Percentiles rank a stretch among this genome's conserved stretches.
These are phyloP conservation scores for Castanea sativa DNA, from an alignment of 306 rosid genomes.

Conservation along the genomic window DNA sequence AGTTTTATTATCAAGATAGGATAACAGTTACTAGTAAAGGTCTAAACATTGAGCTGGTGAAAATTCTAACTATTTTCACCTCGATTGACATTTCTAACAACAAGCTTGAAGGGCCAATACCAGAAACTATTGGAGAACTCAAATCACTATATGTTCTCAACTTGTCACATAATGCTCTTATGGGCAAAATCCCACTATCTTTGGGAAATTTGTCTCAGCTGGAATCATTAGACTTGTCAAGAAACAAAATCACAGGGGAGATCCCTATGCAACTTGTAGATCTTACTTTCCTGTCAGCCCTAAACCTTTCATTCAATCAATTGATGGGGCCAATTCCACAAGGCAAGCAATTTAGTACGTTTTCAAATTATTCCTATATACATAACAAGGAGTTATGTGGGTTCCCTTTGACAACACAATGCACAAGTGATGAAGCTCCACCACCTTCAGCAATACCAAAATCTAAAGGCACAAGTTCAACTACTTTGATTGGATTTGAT, in stretches of 20 bases:
- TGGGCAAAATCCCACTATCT: conserved; percentile 37
- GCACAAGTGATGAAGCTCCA: neutral
- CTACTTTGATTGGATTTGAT: conserved; percentile 28
- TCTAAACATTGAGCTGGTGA: conserved; percentile 1
- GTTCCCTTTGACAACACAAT: neutral
- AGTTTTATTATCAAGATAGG: conserved; percentile 36
- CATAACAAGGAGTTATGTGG: conserved; percentile 34
- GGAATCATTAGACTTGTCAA: conserved; percentile 57
- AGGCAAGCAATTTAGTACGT: conserved; percentile 17
- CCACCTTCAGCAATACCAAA: neutral
- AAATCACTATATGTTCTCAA: conserved; percentile 36
- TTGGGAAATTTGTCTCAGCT: conserved; percentile 31
- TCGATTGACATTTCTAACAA: conserved; percentile 52
- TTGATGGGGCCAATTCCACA: conserved; percentile 24
- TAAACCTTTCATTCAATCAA: conserved; percentile 33
- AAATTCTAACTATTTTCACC: conserved; percentile 35
- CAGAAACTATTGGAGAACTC: conserved; percentile 33
- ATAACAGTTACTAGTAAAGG: conserved; percentile 39
- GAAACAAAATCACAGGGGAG: conserved; percentile 29
- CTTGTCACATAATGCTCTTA: conserved; percentile 45
- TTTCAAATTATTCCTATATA: neutral
- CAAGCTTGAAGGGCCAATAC: conserved; percentile 40
- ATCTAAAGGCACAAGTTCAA: neutral
- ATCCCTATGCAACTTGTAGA: conserved; percentile 34
- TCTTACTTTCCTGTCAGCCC: conserved; percentile 31